Base-by-base conservation (phyloP, 2,329 filamentous ascomycete species). In the Fusarium longipes region DNA sequence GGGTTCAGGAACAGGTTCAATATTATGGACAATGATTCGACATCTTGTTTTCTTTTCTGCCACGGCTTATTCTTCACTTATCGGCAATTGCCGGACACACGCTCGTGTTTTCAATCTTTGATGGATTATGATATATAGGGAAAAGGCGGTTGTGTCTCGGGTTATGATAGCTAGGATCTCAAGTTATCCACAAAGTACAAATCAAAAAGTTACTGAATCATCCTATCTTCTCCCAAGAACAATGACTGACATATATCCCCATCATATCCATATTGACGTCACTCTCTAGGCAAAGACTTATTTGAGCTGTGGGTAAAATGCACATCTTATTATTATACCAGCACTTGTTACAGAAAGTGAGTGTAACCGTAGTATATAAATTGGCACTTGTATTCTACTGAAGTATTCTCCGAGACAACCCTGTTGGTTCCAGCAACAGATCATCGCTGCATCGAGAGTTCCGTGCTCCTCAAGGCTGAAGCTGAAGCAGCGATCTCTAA, bases 401-500 rank as follows among this genome's bases (percentile, higher is more conserved):
- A 42, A 29, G 22, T 59, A 38, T 52, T 47, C 35, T 63, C 39
- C 43, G 38, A 50, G 29, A 7, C 11, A 11, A n/a, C 24, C 51
- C n/a, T 22, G 18, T 42, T 24, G 33, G 44, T 58, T 58, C 29
- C 39, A 47, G 25, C 12, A 40, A 18, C 30, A 35, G 33, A 33
- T 6, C 44, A 64, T 52, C 60, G 43, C 20, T 50, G 33, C 20
- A 30, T 27, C 11, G 15, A 45, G 14, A 52, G 38, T 29, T 18
- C 38, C 29, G 43, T 57, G 38, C 30, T 43, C 42, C 33, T 29
- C 39, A 24, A n/a, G 39, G 24, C 57, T 49, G 45, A 49, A 38
- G 45, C 57, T 63, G 52, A 63, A 64, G 59, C 60, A 64, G 59
- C 44, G 51, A 63, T 63, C 58, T 63, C n/a, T 32, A 36, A 25